Evolutionary conservation across 192 early-diverging fungal genomes (phyloP), one percentile per base, ranked within the genome.

Genomic region (Diversispora epigaea): DNA sequence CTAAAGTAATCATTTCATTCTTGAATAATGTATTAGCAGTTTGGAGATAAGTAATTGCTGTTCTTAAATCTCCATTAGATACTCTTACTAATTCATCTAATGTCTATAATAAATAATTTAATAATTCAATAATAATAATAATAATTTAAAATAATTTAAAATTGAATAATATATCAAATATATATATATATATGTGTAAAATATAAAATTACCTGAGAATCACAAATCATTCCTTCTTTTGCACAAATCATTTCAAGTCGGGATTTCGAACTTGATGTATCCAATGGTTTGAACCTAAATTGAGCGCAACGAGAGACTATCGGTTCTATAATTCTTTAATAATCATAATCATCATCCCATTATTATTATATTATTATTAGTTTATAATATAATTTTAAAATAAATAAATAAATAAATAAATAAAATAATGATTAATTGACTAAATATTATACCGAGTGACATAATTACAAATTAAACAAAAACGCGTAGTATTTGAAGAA

Each of bases 401-500:
- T n/a, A 4, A 73, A 45, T 8, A 50, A 43, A 14, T 50, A 82
- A 58, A 80, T 82, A 22, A 80, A 80, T 71, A 82, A 77, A 68
- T 80, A 84, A 43, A 40, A 0, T 17, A 8, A 60, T 68, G 17
- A 52, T 4, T 52, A 52, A 54, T 17, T 17, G 12, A 44, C 1
- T 11, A 65, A 73, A 6, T 1, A 21, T 39, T 17, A 54, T 80
- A 90, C 82, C 91, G 76, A 68, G 85, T 89, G 44, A 95, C 84
- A 84, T 95, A 94, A 77, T 95, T 95, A 82, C 94, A 95, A 63
- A 99, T 94, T 32, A 99, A 77, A 73, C 97, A 99, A 78, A 99
- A 98, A 39, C 97, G 88, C 1, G 96, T 98, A 19, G 93, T 86
- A 55, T 91, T 89, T 25, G 96, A 94, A 77, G 96, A 97, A 17